phyloP scores from a whole-genome alignment of 2,329 filamentous ascomycete genomes.

The Cryphonectria carpinicola region DNA sequence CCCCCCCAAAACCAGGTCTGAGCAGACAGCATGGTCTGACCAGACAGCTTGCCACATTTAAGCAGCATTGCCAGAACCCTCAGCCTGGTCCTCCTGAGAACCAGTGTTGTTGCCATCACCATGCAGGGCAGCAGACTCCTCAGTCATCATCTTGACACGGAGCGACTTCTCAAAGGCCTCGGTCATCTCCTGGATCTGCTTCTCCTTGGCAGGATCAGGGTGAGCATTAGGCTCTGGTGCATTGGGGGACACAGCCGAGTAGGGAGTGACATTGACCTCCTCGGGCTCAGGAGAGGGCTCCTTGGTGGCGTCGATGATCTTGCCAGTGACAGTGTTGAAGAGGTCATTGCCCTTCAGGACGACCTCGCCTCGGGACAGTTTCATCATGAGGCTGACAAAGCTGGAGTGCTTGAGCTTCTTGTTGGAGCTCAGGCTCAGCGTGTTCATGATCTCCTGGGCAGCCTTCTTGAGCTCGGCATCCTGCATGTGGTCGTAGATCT shows the following conservation, averaged over 20 bases:
- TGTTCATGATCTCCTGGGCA: constrained; percentile 71
- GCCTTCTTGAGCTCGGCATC: constrained; percentile 73
- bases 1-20: constrained; percentile 12
- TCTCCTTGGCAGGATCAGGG: not conserved
- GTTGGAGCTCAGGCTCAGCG: constrained; percentile 68
- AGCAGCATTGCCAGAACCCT: not conserved
- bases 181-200: not conserved
- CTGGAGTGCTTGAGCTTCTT: constrained; percentile 79
- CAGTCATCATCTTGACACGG: not conserved
- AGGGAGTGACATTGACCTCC: not conserved
- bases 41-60: not conserved
- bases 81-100: not conserved
- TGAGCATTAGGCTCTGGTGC: not conserved
- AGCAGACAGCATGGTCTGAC: not conserved
- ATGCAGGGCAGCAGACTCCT: not conserved
- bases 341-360: constrained; percentile 72
- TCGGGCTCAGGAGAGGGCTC: not conserved
- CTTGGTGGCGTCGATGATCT: constrained; percentile 16
- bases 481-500: constrained; percentile 44
- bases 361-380: constrained; percentile 72
- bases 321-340: constrained; percentile 44
- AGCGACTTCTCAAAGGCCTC: not conserved
- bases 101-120: too few relatives aligned
- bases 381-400: constrained; percentile 78
- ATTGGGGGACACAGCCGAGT: not conserved